Base-by-base conservation (phyloP, 2,329 filamentous ascomycete species). In the Clarireedia homoeocarpa region DNA sequence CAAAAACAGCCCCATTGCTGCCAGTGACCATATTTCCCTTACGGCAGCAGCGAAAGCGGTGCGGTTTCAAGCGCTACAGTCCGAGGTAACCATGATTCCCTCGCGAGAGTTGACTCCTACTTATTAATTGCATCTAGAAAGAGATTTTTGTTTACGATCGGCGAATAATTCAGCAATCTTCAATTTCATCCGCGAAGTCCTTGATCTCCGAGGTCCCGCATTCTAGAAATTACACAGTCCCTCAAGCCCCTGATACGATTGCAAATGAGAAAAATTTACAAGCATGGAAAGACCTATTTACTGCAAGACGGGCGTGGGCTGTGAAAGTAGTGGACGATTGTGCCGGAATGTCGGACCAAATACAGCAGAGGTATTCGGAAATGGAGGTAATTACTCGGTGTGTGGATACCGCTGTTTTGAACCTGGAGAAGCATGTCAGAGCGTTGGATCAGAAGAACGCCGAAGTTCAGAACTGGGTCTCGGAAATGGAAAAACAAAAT, bases 101-200 rank as follows among this genome's bases (percentile, higher is more conserved):
- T 48, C 36, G 12, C 38, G n/a, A 44, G 23, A 24, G 10, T 40
- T 17, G 34, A 36, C 12, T 34, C 30, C 10, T 34, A 27, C 30
- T 52, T 51, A 44, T 64, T 69, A 36, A 69, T 55, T 46, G 14
- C 38, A 51, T 51, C 27, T 63, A 95, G 86, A 88, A 83, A 63
- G 91, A 97, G 70, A 84, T 99, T 56, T 97, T 88, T 70, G 83
- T 97, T 52, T 99, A 95, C 72, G 91, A 96, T 71, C 87, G 91
- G 60, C 84, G 85, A 63, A 83, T 86, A 65, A 83, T 86, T 51
- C 79, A 85, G 61, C 71, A 82, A 51, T 73, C 78, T 49, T 75
- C 79, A 51, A 66, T 77, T 6, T 72, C 71, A 39, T 69, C 72
- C 48, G 67, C 74, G 6, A 71, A 75, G 17, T 72, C 72, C 17